Base-by-base conservation (phyloP, 768 basidiomycete genomes). In the Holtermannia corniformis region DNA sequence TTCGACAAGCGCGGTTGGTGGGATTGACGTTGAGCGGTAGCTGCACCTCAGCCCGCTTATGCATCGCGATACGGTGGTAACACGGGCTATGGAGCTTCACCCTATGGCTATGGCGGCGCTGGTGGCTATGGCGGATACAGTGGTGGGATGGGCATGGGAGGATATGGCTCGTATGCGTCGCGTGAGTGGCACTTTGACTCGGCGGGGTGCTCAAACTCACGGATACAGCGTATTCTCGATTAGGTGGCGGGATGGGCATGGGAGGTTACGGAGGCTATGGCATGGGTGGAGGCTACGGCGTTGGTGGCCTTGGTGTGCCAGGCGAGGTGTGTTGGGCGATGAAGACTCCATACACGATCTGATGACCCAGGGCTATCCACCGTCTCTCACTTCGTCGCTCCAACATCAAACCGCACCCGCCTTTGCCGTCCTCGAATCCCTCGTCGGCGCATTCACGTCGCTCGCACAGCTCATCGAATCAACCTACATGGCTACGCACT, bases 381-480 rank as follows among this genome's bases (percentile, higher is more conserved):
- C 82, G 0, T 81, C 82, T 4, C 82, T 96, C 52, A 84, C 89
- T 0, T 88, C 91, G 65, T 82, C 86, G 0, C 83, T 96, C 55
- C 90, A 95, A 74, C 71, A 81, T 4, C 86, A 87, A 10, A 99
- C 93, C 1, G 84, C 87, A 50, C 84, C 87, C 52, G 96, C 93
- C 2, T 99, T 99, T 65, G 79, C 85, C 24, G 82, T 99, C 52
- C 77, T 99, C 24, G 91, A 96, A 62, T 87, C 86, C 11, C 85
- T 99, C 68, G 93, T 99, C 43, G 87, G 89, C 63, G 95, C 92
- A 3, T 93, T 97, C 74, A 79, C 83, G 0, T 92, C 92, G 21
- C 83, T 99, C 57, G 85, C 93, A 0, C 93, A 97, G 71, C 92
- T 99, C 82, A 83, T 99, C 67, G 93, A 97, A 72, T 84, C 82